phyloP scores from a whole-genome alignment of 176 grass and related monocot species.

The Tuctoria greenei region DNA sequence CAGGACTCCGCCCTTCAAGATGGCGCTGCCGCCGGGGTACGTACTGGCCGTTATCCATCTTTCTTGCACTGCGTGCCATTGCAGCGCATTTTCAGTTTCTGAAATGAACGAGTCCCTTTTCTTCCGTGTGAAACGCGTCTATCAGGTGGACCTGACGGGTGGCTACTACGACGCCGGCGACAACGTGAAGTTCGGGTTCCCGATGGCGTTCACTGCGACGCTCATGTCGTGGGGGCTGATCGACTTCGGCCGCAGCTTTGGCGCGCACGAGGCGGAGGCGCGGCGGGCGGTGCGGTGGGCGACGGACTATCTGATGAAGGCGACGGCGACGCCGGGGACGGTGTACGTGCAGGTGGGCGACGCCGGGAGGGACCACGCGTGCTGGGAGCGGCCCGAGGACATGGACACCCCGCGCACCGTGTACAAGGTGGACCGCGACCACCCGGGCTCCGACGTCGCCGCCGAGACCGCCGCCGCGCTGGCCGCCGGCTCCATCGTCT shows the following conservation, averaged over 20 bases:
- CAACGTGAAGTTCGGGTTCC: constrained; percentile 97
- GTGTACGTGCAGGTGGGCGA: constrained; percentile 93
- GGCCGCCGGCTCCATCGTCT: constrained; percentile 77
- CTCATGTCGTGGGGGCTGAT: constrained; percentile 89
- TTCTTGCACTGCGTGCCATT: background rate
- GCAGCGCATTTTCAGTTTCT: no score
- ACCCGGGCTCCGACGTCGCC: constrained; percentile 87
- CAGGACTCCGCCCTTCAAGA: constrained; percentile 68
- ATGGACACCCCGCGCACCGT: constrained; percentile 92
- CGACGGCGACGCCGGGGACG: constrained; percentile 42
- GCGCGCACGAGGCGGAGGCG: constrained; percentile 52
- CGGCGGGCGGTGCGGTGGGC: constrained; percentile 61
- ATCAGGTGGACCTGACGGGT: constrained; percentile 83
- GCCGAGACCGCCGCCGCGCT: constrained; percentile 85
- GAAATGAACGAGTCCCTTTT: no score
- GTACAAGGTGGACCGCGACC: constrained; percentile 60
- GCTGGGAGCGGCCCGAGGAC: constrained; percentile 94
- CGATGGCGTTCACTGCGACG: constrained; percentile 90
- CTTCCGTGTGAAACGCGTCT: background rate
- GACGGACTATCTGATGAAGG: constrained; percentile 86
- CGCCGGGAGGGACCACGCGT: constrained; percentile 69
- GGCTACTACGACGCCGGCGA: constrained; percentile 95
- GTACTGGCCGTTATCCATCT: rapidly evolving
- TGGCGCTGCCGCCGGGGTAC: constrained; percentile 61
- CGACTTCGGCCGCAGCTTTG: constrained; percentile 72